phyloP scores from a whole-genome alignment of 2,329 filamentous ascomycete genomes.

The Aspergillus viridinutans region DNA sequence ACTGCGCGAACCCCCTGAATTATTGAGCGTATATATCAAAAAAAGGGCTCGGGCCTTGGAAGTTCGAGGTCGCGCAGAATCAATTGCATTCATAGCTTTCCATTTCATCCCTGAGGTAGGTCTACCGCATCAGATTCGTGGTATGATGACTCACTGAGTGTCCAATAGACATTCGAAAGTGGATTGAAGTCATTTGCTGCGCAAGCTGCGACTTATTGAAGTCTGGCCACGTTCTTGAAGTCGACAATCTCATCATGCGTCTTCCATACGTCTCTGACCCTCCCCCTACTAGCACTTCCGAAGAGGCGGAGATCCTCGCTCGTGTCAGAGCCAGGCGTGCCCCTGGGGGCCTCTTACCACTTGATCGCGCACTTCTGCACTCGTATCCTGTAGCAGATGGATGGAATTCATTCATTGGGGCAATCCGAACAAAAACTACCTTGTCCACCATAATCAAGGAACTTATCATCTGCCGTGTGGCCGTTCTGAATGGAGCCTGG shows the following conservation, averaged over 20 bases:
- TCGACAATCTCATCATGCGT: slow-evolving; percentile 43
- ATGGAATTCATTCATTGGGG: slow-evolving; percentile 56
- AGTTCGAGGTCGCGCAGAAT: background rate
- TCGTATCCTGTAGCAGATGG: slow-evolving; percentile 54
- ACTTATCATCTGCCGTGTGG: slow-evolving; percentile 75
- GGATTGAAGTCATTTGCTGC: background rate
- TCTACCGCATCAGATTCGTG: background rate
- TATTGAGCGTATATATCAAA: background rate
- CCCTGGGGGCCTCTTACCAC: slow-evolving; percentile 46
- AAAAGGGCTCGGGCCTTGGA: background rate
- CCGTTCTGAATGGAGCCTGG: slow-evolving; percentile 74
- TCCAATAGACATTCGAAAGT: background rate
- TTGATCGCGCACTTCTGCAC: slow-evolving; percentile 53
- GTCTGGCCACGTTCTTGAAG: background rate
- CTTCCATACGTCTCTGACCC: slow-evolving; percentile 52
- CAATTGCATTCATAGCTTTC: background rate
- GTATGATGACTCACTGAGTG: background rate
- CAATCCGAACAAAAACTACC: slow-evolving; percentile 52
- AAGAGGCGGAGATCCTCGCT: slow-evolving; percentile 49
- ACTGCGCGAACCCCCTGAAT: background rate
- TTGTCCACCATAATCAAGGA: slow-evolving; percentile 59
- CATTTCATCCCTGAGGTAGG: background rate
- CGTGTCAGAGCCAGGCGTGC: slow-evolving; percentile 51
- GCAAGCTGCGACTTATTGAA: background rate
- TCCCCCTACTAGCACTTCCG: slow-evolving; percentile 42